Evolutionary conservation across 2,329 filamentous ascomycete genomes (phyloP).

Genomic region (Zymoseptoria pseudotritici): DNA sequence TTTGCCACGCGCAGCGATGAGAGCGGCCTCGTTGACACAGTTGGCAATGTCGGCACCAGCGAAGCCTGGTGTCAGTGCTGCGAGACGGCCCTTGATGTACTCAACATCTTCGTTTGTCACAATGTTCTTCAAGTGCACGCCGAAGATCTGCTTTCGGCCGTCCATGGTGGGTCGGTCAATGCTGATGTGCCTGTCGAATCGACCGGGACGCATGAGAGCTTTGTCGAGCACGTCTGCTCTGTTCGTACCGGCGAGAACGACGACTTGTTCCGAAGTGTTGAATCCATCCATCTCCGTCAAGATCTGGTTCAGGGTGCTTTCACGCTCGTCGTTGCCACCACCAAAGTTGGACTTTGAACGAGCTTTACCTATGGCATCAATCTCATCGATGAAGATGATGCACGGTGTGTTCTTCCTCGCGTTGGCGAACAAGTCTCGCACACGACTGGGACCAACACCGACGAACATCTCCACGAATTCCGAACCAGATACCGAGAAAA

Average conservation of each 20-base stretch:
- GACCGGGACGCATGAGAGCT: constrained; percentile 90
- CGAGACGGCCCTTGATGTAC: constrained; percentile 76
- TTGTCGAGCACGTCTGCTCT: constrained; percentile 90
- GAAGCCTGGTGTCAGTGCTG: constrained; percentile 91
- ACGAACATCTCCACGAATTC: constrained; percentile 99
- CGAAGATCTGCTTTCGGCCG: constrained; percentile 91
- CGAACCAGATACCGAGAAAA: constrained; percentile 96
- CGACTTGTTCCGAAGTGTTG: constrained; percentile 92
- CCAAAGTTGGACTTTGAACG: constrained; percentile 75
- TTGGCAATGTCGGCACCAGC: constrained; percentile 98
- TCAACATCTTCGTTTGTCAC: constrained; percentile 86
- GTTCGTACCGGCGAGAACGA: constrained; percentile 95
- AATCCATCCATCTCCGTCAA: constrained; percentile 99
- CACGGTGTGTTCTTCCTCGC: constrained; percentile 94
- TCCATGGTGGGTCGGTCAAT: constrained; percentile 97
- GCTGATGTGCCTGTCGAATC: constrained; percentile 92
- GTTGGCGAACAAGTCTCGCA: constrained; percentile 88
- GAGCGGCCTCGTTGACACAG: constrained; percentile 92
- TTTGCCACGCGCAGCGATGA: constrained; percentile 81
- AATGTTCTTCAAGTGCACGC: constrained; percentile 89
- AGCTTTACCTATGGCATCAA: constrained; percentile 92
- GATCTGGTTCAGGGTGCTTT: constrained; percentile 96
- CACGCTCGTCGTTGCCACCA: constrained; percentile 93
- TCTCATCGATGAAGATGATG: constrained; percentile 99
- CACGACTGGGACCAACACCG: constrained; percentile 90